These are phyloP conservation scores for Aureobasidium sp. DNA, from an alignment of 2,329 filamentous ascomycete genomes.

Conservation along the genomic window DNA sequence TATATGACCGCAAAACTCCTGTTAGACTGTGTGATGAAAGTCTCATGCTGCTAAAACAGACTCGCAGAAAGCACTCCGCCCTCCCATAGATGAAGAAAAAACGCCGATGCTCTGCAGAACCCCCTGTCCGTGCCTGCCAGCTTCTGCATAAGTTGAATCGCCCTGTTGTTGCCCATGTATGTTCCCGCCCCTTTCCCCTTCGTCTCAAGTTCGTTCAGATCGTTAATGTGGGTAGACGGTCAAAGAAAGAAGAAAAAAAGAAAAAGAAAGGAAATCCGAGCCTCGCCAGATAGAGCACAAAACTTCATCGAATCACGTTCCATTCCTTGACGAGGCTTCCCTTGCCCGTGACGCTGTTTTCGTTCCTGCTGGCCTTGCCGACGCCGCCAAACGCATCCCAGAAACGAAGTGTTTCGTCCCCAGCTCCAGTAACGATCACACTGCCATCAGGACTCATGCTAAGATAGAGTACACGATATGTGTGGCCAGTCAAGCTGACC, in stretches of 20 bases:
- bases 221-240: background rate
- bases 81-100: background rate
- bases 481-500: slow-evolving; percentile 89
- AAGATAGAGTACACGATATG: slow-evolving; percentile 89
- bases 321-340: slow-evolving; percentile 58
- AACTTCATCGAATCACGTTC: slow-evolving; percentile 62
- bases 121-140: background rate
- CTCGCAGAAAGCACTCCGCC: background rate
- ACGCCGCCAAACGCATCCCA: slow-evolving; percentile 93
- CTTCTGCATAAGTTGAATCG: background rate
- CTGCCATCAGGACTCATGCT: slow-evolving; percentile 96
- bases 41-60: background rate
- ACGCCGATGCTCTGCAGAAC: background rate
- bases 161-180: background rate
- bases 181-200: background rate
- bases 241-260: background rate
- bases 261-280: background rate
- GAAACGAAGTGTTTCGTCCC: slow-evolving; percentile 91
- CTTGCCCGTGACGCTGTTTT: slow-evolving; percentile 43
- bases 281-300: background rate
- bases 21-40: background rate
- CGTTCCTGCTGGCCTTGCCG: slow-evolving; percentile 58
- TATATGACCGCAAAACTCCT: background rate
- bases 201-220: background rate
- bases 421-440: slow-evolving; percentile 88